Evolutionary conservation across 192 early-diverging fungal genomes (phyloP), one percentile per base, ranked within the genome.

Genomic region (Mortierella alpina): DNA sequence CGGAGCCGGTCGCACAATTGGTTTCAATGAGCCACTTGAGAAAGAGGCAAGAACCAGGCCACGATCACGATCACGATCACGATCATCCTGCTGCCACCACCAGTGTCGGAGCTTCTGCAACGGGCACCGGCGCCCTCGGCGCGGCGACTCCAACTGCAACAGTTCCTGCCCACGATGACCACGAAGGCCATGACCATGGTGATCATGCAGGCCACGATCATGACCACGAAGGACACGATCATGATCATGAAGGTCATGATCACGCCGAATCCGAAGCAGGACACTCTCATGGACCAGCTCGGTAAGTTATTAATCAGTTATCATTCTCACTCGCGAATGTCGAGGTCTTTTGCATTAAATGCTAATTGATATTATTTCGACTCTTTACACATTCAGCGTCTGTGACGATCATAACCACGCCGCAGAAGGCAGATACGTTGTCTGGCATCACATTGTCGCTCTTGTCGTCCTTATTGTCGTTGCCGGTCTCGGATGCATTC

Each of bases 401-500:
- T 77, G 75, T 31, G 75, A 77, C 40, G 56, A 60, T 50, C 75
- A 77, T 15, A 56, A 65, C 54, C 67, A 77, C n/a, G 72, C 31
- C 31, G 31, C 31, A 31, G 31, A 31, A 31, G 58, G 67, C 62
- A 68, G 70, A 17, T 77, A 77, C 45, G 55, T 77, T 18, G 41
- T 77, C 5, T 77, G 75, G 75, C 67, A 77, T n/a, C 90, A 90
- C 60, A 86, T 90, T 20, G 84, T 83, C 67, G 87, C 79, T 0
- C 83, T 91, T 47, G 83, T 91, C 42, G 86, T 91, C 7, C 87
- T 91, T 46, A 73, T 86, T 11, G 68, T 58, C 3, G 47, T 85
- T 8, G 84, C 88, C 39, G 82, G 82, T 4, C 52, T 87, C 0
- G 90, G 90, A 6, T 86, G 73, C 52, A 63, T 66, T 22, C 66